Evolutionary conservation across 495 filamentous ascomycete genomes (phyloP).

Genomic region (Talaromyces proteolyticus): DNA sequence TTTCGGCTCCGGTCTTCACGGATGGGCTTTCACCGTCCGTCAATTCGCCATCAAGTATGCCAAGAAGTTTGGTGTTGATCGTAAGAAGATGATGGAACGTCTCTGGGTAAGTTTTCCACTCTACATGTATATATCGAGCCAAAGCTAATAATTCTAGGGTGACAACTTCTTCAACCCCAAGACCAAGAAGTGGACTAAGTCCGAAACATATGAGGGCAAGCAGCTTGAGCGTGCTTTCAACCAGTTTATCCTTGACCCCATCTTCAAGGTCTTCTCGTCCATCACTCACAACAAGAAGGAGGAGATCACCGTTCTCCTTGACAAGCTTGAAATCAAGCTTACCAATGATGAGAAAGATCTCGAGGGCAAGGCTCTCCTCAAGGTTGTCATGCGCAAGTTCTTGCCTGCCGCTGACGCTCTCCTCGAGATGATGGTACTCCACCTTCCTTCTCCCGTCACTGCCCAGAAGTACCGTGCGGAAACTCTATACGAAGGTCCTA

Average conservation of each 20-base stretch:
- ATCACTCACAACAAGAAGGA: slow-evolving; percentile 99
- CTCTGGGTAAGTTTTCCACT: slow-evolving; percentile 68
- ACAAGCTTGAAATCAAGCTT: slow-evolving; percentile 93
- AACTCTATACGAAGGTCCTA: slow-evolving; percentile 97
- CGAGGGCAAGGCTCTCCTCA: slow-evolving; percentile 94
- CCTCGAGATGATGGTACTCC: slow-evolving; percentile 99
- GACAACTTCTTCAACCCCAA: slow-evolving; percentile 99
- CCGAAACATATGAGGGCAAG: slow-evolving; percentile 72
- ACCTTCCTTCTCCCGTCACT: slow-evolving; percentile 91
- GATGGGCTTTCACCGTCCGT: slow-evolving; percentile 98
- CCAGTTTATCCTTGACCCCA: slow-evolving; percentile 97
- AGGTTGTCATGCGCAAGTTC: slow-evolving; percentile 98
- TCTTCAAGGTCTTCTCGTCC: slow-evolving; percentile 94
- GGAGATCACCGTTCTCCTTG: slow-evolving; percentile 72
- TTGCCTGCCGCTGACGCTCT: slow-evolving; percentile 95
- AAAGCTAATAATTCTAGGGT: slow-evolving; percentile 45
- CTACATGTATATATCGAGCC: not conserved
- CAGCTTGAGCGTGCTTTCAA: slow-evolving; percentile 96
- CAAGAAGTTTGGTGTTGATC: slow-evolving; percentile 99
- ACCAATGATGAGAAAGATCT: slow-evolving; percentile 79
- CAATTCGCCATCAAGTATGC: slow-evolving; percentile 96
- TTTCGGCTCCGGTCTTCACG: slow-evolving; percentile 99
- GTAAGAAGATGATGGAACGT: slow-evolving; percentile 99
- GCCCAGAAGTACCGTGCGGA: slow-evolving; percentile 98
- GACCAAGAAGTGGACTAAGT: slow-evolving; percentile 99